phyloP scores from a whole-genome alignment of 352 stramenopile genomes.

The Pythium plurisporium region DNA sequence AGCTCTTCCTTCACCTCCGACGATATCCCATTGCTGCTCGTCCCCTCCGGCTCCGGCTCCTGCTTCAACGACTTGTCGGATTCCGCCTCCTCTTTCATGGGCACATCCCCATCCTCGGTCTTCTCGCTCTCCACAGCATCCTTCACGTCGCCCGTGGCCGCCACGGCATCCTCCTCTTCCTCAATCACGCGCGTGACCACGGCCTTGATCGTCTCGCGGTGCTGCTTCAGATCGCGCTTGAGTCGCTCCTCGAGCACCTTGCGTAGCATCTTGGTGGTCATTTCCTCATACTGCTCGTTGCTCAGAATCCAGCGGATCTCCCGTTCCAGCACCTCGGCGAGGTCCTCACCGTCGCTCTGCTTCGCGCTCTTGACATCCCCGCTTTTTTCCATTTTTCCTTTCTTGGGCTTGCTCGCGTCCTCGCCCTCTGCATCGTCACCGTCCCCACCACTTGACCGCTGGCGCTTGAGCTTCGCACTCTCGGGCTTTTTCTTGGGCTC shows the following conservation, averaged over 20 bases:
- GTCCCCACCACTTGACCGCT: conserved; percentile 1
- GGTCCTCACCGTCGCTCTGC: conserved; percentile 27
- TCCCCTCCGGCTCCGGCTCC: neutral
- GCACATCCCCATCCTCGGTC: neutral
- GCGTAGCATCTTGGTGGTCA: conserved; percentile 79
- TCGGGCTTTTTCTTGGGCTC: conserved; percentile 20
- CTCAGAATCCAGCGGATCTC: conserved; percentile 78
- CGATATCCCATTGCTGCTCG: too few relatives aligned
- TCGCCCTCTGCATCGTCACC: neutral
- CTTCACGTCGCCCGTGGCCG: neutral
- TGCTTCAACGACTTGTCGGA: neutral
- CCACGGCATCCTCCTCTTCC: conserved; percentile 60
- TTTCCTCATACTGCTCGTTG: conserved; percentile 76
- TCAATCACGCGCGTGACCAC: conserved; percentile 71
- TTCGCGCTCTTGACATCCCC: conserved; percentile 33
- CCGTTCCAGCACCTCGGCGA: conserved; percentile 59
- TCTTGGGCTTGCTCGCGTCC: conserved; percentile 30
- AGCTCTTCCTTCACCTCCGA: too few relatives aligned
- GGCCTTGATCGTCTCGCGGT: conserved; percentile 74
- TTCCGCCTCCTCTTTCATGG: conserved; percentile 4
- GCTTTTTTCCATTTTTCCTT: conserved; percentile 34
- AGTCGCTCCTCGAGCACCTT: conserved; percentile 71
- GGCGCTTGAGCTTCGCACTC: conserved; percentile 12
- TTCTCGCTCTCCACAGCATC: neutral
- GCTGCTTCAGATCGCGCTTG: conserved; percentile 61